Percentiles rank a stretch among this genome's conserved stretches.
These are phyloP conservation scores for Dichomitus squalens DNA, from an alignment of 1,284 basidiomycete genomes.

Conservation along the genomic window DNA sequence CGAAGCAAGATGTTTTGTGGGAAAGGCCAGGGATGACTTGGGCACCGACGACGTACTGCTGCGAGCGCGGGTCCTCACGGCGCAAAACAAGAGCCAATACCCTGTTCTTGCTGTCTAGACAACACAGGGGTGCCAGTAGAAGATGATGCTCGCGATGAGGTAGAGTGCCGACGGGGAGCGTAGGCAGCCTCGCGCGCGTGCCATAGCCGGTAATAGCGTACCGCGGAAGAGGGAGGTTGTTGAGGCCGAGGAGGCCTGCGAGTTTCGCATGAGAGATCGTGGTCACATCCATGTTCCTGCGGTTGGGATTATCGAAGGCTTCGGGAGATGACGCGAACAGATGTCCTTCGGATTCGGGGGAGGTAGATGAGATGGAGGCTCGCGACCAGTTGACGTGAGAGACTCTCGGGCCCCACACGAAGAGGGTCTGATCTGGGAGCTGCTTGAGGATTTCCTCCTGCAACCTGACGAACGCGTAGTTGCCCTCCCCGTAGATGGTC, in stretches of 20 bases:
- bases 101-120: neutral
- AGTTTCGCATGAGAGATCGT: neutral
- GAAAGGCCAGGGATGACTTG: no score
- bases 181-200: neutral
- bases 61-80: neutral
- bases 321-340: neutral
- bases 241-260: neutral
- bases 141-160: neutral
- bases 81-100: neutral
- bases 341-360: neutral
- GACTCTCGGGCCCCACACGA: neutral
- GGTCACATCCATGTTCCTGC: neutral
- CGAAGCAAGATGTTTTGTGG: neutral
- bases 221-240: neutral
- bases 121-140: neutral
- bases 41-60: neutral
- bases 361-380: neutral
- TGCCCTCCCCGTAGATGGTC: conserved; percentile 7
- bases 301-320: neutral
- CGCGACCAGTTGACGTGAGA: neutral
- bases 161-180: neutral
- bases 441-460: conserved; percentile 7
- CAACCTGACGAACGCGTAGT: conserved; percentile 4
- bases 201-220: neutral
- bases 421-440: conserved; percentile 1